Evolutionary conservation across 83 land plant genomes (phyloP).

Genomic region (Isoetes engelmannii): DNA sequence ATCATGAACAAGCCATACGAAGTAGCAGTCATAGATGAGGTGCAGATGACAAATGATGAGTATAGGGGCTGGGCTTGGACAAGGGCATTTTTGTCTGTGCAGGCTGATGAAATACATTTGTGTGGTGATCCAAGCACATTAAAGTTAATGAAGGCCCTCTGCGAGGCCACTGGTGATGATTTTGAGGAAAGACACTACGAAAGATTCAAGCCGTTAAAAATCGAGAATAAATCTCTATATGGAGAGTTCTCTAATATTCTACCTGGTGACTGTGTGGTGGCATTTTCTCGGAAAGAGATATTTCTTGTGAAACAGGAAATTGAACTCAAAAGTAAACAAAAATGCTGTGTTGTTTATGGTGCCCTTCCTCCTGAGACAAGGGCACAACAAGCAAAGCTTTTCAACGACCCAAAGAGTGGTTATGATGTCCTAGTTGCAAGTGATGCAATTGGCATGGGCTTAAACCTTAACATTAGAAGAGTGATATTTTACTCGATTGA

Average conservation of each 20-base stretch:
- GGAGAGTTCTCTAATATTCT: conserved; percentile 59
- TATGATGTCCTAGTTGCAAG: conserved; percentile 85
- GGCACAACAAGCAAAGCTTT: conserved; percentile 64
- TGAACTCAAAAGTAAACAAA: conserved; percentile 63
- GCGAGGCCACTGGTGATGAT: conserved; percentile 78
- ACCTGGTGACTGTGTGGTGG: conserved; percentile 90
- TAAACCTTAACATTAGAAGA: conserved; percentile 76
- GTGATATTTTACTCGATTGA: conserved; percentile 56
- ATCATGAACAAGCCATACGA: conserved; percentile 55
- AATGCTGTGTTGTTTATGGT: conserved; percentile 86
- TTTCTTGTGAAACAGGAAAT: conserved; percentile 79
- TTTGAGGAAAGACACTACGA: conserved; percentile 56
- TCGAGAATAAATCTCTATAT: conserved; percentile 61
- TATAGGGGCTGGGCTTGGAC: conserved; percentile 94
- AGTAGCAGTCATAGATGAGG: conserved; percentile 90
- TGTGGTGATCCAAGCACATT: conserved; percentile 97
- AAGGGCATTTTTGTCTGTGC: conserved; percentile 75
- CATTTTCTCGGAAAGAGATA: conserved; percentile 89
- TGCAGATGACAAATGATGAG: conserved; percentile 80
- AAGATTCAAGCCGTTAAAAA: conserved; percentile 74
- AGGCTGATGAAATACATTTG: conserved; percentile 92
- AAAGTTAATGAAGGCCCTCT: conserved; percentile 49
- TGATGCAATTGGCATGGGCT: conserved; percentile 95
- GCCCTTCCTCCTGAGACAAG: conserved; percentile 90
- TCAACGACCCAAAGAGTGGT: conserved; percentile 69